Base-by-base conservation (phyloP, 371 early-diverging fungal species). In the Saksenaea oblongispora region DNA sequence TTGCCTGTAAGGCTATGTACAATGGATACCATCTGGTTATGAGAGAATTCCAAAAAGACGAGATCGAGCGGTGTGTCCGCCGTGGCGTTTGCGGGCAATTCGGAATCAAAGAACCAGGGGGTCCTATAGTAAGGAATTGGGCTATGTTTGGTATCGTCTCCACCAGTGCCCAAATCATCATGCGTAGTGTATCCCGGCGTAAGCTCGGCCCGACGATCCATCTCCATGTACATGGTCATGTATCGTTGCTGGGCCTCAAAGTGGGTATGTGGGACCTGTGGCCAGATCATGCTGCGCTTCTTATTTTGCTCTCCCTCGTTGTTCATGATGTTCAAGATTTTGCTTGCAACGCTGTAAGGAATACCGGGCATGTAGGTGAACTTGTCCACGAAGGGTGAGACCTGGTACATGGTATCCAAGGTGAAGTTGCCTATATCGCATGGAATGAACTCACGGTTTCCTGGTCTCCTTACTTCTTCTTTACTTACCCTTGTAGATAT, bases 131-230 rank as follows among this genome's bases (percentile, higher is more conserved):
- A 75, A 4, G 79, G 74, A 27, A 72, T 70, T 15, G 65, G 27
- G 13, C 54, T 64, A 37, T 78, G 79, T 34, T 63, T 69, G 64
- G 75, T 75, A 51, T 78, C 79, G 36, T 78, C 79, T 42, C 78
- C 79, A 36, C 73, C 73, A 24, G 78, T 56, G 62, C 86, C 70
- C 54, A 64, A 82, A 74, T 83, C 85, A 60, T 85, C 78, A 44
- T 71, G 69, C 18, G 80, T 80, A 0, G 86, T 74, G 28, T 80
- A 80, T 4, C 86, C 86, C 0, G 89, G 88, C 0, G 89, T 89
- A 55, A 87, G 51, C 13, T 17, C 28, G 18, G 58, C 37, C 15
- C 41, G 44, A 22, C 63, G 63, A 2, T 36, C 24, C 51, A 47
- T 18, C 22, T 47, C 51, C 4, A 18, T 17, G 2, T 59, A 14